Conservation (phyloP, 2,329 filamentous ascomycete genomes). For the Dryadomyces quercus-mongolicae region DNA sequence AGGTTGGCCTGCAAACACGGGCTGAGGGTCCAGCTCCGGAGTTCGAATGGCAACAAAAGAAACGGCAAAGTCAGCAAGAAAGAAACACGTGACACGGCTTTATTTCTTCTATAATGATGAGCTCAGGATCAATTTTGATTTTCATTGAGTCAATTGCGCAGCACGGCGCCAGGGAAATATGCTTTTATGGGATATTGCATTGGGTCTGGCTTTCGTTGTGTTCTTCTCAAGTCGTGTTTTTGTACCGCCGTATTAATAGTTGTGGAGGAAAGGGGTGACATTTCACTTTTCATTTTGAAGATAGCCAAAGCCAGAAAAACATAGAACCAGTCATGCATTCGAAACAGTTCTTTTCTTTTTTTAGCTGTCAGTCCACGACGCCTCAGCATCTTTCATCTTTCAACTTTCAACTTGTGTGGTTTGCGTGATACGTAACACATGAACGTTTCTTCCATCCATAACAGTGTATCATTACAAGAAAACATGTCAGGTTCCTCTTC, state of each 20-base stretch:
- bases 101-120: constrained; percentile 12
- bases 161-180: constrained; percentile 13
- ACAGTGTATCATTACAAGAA: background rate
- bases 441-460: background rate
- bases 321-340: constrained; percentile 1
- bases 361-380: background rate
- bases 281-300: constrained; percentile 4
- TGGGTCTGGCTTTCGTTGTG: constrained; percentile 9
- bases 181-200: constrained; percentile 9
- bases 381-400: background rate
- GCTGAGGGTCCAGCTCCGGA: background rate
- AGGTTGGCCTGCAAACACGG: background rate
- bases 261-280: constrained; percentile 1
- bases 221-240: constrained; percentile 4
- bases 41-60: background rate
- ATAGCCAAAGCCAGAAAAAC: constrained; percentile 4
- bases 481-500: background rate
- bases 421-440: no score
- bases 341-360: background rate
- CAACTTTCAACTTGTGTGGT: no score
- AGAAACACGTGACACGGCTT: constrained; percentile 4
- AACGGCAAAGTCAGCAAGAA: background rate
- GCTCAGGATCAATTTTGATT: constrained; percentile 9
- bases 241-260: constrained; percentile 9
- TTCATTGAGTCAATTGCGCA: constrained; percentile 10